Percentiles rank a stretch among this genome's conserved stretches.
These are phyloP conservation scores for Stephanodiscus minutulus DNA, from an alignment of 108 stramenopile species.

Conservation along the genomic window DNA sequence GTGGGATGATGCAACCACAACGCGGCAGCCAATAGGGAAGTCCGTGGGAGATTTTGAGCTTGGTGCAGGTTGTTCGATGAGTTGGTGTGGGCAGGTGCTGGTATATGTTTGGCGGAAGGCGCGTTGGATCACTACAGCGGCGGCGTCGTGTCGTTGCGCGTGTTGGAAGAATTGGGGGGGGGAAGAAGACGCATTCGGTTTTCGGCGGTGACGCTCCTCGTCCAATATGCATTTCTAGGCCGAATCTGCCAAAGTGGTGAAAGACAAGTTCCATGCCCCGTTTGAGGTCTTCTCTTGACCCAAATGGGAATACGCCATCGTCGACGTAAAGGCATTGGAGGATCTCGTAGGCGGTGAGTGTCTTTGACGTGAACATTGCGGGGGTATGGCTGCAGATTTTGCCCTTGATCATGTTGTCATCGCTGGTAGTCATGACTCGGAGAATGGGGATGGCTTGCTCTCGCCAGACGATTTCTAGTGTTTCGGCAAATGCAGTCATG, in stretches of 20 bases:
- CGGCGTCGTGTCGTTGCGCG: too few species aligned
- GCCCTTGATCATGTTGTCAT: neutral
- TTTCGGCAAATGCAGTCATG: conserved; percentile 17
- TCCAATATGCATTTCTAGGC: conserved; percentile 19
- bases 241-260: conserved; percentile 22
- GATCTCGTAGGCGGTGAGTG: neutral
- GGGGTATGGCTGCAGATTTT: neutral
- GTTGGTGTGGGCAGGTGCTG: too few species aligned
- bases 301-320: conserved; percentile 14
- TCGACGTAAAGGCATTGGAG: conserved; percentile 11
- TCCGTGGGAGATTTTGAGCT: too few species aligned
- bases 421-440: neutral
- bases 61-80: too few species aligned
- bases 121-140: too few species aligned
- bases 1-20: too few species aligned
- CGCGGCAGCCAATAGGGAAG: too few species aligned
- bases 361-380: neutral
- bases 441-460: neutral
- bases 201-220: conserved; percentile 4
- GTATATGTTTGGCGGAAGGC: too few species aligned
- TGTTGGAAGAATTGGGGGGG: too few species aligned
- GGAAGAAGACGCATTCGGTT: conserved; percentile 9
- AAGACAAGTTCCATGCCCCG: neutral
- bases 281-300: neutral
- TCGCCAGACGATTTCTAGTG: conserved; percentile 7